A percentile compares a stretch with the other conserved stretches of the same genome.
Evolutionary conservation across 2,329 filamentous ascomycete genomes (phyloP).

Genomic region (Cercospora canescens): DNA sequence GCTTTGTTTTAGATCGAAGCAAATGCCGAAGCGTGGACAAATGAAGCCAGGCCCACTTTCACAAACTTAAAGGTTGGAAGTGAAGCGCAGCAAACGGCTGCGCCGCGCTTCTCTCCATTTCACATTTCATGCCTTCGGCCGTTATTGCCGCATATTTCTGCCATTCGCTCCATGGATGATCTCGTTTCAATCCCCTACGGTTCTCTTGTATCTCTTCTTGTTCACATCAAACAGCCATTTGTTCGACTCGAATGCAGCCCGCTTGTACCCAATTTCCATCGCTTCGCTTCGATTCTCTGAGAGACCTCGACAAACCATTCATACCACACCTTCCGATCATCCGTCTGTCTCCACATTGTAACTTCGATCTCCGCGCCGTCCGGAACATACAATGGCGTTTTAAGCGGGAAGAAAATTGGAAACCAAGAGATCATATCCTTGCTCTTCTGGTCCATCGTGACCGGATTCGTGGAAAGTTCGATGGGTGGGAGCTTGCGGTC

Average conservation of each 20-base stretch:
- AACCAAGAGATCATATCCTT: constrained; percentile 99
- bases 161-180: too few species aligned
- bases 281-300: constrained; percentile 54
- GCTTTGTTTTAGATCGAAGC: neutral
- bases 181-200: too few species aligned
- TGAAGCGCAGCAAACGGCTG: neutral
- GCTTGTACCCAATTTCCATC: constrained; percentile 66
- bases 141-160: too few species aligned
- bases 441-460: constrained; percentile 89
- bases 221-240: constrained; percentile 69
- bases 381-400: constrained; percentile 84
- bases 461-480: constrained; percentile 89
- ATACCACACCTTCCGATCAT: constrained; percentile 96
- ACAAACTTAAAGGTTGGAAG: neutral
- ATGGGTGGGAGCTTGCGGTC: constrained; percentile 54
- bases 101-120: neutral
- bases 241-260: constrained; percentile 69
- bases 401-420: constrained; percentile 94
- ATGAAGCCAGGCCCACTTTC: neutral
- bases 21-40: neutral
- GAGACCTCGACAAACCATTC: constrained; percentile 95
- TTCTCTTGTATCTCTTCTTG: too few species aligned
- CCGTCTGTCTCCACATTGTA: constrained; percentile 94
- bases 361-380: constrained; percentile 82
- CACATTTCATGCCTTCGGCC: neutral